A percentile compares a stretch with the other conserved stretches of the same genome.
phyloP scores from a whole-genome alignment of 768 basidiomycete species.

The Mycena filopes region DNA sequence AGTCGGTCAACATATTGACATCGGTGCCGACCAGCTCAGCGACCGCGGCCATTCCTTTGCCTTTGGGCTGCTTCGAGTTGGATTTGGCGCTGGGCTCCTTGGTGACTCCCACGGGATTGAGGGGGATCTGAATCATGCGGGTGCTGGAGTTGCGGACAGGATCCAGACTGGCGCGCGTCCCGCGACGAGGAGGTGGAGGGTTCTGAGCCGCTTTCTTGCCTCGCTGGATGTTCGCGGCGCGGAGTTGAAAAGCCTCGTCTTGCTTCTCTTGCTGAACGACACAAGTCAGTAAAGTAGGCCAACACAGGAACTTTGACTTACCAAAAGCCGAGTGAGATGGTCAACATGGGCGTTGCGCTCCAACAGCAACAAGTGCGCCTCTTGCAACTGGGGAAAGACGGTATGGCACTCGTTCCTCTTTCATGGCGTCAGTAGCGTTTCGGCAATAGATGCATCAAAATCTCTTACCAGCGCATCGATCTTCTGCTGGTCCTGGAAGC shows the following conservation, averaged over 20 bases:
- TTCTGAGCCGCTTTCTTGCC: constrained; percentile 16
- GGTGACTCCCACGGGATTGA: constrained; percentile 15
- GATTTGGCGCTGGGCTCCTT: neutral
- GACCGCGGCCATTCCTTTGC: constrained; percentile 8
- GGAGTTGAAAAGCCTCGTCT: constrained; percentile 25
- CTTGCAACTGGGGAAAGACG: constrained; percentile 15
- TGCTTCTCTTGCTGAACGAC: constrained; percentile 18
- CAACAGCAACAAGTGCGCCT: constrained; percentile 17
- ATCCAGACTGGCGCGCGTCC: constrained; percentile 23
- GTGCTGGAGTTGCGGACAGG: constrained; percentile 18
- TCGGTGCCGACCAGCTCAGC: constrained; percentile 24
- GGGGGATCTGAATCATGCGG: constrained; percentile 24
- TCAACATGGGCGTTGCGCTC: constrained; percentile 22
- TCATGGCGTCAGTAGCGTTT: constrained; percentile 11
- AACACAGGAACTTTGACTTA: constrained; percentile 11
- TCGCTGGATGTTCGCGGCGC: constrained; percentile 6
- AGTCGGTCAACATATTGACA: constrained; percentile 8
- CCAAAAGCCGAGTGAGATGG: constrained; percentile 15
- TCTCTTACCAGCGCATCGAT: constrained; percentile 20
- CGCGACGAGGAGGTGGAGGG: constrained; percentile 20
- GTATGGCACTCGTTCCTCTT: constrained; percentile 6
- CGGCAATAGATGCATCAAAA: neutral
- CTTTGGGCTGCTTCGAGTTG: constrained; percentile 8
- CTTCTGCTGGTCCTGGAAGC: constrained; percentile 21
- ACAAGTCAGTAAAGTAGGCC: constrained; percentile 1